Base-by-base conservation (phyloP, 768 basidiomycete genomes). In the Suillus ampliporus region DNA sequence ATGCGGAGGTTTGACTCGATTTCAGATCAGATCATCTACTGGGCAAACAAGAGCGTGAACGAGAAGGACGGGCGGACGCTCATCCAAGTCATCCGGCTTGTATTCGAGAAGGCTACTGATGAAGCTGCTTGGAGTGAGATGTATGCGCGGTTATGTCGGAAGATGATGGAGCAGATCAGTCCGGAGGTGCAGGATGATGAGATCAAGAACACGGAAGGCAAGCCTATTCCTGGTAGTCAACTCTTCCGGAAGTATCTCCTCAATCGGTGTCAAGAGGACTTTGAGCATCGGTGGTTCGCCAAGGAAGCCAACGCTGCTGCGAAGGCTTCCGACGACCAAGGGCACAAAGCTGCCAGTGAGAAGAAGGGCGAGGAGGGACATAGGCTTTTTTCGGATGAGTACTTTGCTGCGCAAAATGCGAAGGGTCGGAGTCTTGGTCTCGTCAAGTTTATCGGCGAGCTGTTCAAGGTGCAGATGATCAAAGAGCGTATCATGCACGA, bases 401-500 rank as follows among this genome's bases (percentile, higher is more conserved):
- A 98, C 80, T 96, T 97, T 71, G 89, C 90, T 44, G 94, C 94
- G 14, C 92, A 96, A 77, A 98, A 97, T 82, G 97, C 95, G 48
- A 99, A 97, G 82, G 92, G 95, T 65, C 92, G 93, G 67, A 95
- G 97, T 76, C 89, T 98, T 15, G 95, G 97, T 82, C 85, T 99
- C 67, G 94, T 98, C 82, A 94, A 94, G 77, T 97, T 99, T 81
- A 98, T 98, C 67, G 95, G 97, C 67, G 97, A 99, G 79, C 82
- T 98, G 59, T 99, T 95, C 90, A 98, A 98, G 81, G 82, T 99
- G 23, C 92, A 94, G 79, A 97, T 98, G 95, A 82, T 98, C 61
- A 95, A 94, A 54, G 94, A 95, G 80, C 90, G 94, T 68, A 97
- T 99, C 80, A 99, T 99, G 92, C 92, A 95, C 81, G 92, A 95